Base-by-base conservation (phyloP, 225 moss, liverwort and hornwort species). In the Polytrichum formosum region DNA sequence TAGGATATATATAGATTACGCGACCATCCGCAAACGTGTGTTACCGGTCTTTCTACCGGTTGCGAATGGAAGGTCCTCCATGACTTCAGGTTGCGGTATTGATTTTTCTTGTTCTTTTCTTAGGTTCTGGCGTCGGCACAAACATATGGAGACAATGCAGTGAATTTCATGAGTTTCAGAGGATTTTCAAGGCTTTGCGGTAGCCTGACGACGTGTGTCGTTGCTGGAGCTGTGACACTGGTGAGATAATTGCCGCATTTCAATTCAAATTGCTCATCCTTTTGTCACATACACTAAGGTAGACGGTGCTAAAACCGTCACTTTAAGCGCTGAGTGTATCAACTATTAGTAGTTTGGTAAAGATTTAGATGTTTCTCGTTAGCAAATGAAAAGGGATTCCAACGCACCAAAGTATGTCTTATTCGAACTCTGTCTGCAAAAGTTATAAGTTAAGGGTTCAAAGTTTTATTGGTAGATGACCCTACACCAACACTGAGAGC, bases 161-260 rank as follows among this genome's bases (percentile, higher is more conserved):
- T 82, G 63, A 79, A 74, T 69, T 82, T 82, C 67, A 82, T 78
- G 20, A 6, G 55, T 20, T 85, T 62, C 60, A 68, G 61, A 54
- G 67, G 77, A 29, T 85, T 85, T 64, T 82, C 79, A 59, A 76
- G 67, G 70, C 74, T 85, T 59, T 85, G 82, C 63, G 74, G 69
- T 27, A 82, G 82, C 59, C 53, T 5, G 28, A 60, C 27, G 8
- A 85, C 82, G 13, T 82, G 82, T 20, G 72, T 27, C 25, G 58
- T 79, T 17, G 74, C 77, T 26, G 85, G 77, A 37, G 74, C 63
- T 71, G 72, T 79, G 67, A 63, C 76, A 5, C 54, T 85, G 76
- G 85, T 85, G 27, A 26, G 25, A 63, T 20, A 58, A 63, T 8
- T 23, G 62, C 61, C 13, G 26, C 62, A 23, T 63, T 16, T 63